Conservation (phyloP, 1,139 yeast genomes). For the Suhomyces terraborum region DNA sequence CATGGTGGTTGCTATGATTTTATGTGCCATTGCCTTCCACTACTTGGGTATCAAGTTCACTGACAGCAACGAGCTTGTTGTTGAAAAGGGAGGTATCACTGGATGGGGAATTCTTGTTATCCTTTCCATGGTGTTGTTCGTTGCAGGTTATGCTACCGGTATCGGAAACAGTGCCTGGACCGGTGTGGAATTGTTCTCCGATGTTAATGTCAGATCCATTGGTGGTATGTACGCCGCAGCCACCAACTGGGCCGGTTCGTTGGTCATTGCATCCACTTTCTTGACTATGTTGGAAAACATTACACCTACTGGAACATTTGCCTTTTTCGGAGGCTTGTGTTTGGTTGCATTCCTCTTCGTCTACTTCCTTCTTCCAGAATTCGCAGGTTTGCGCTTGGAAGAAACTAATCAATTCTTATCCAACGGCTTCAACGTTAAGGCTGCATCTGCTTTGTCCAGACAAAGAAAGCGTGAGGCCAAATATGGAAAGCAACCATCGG, state of each 20-base stretch:
- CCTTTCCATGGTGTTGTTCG: conserved; percentile 80
- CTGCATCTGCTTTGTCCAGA: conserved; percentile 64
- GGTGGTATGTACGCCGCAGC: conserved; percentile 94
- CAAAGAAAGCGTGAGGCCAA: conserved; percentile 37
- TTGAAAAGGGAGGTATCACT: conserved; percentile 50
- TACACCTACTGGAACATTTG: conserved; percentile 93
- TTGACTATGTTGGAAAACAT: conserved; percentile 90
- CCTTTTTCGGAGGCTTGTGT: conserved; percentile 83
- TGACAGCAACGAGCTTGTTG: conserved; percentile 43
- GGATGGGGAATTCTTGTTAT: conserved; percentile 90
- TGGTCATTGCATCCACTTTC: conserved; percentile 87
- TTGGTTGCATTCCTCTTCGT: conserved; percentile 69
- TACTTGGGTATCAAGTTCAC: conserved; percentile 63
- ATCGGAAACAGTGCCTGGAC: conserved; percentile 99
- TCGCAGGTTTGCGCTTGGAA: conserved; percentile 85
- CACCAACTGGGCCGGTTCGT: conserved; percentile 93
- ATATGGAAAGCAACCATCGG: conserved; percentile 6
- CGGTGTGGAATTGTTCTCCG: conserved; percentile 92
- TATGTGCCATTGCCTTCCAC: conserved; percentile 89
- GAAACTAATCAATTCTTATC: conserved; percentile 81
- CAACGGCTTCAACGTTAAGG: conserved; percentile 82
- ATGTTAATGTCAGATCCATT: conserved; percentile 81
- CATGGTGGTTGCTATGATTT: conserved; percentile 72
- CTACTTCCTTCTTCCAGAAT: conserved; percentile 86
- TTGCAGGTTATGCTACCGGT: conserved; percentile 89